A percentile compares a stretch with the other conserved stretches of the same genome.
Evolutionary conservation across 192 early-diverging fungal species (phyloP).

Genomic region (Thoreauomyces humboldtii): DNA sequence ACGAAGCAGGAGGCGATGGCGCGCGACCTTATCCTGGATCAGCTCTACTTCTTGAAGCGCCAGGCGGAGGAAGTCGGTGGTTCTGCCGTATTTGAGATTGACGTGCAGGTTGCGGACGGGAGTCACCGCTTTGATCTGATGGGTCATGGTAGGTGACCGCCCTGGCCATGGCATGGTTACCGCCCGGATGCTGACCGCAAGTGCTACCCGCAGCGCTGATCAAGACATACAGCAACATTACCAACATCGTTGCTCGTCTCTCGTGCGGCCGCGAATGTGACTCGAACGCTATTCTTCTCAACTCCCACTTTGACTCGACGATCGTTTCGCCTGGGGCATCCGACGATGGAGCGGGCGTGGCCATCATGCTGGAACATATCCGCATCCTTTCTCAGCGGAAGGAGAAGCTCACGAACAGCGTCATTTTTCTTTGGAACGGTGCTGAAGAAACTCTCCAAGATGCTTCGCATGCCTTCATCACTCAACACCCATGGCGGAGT

Average conservation of each 20-base stretch:
- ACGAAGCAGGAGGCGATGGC: slow-evolving; percentile 50
- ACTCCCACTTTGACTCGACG: slow-evolving; percentile 70
- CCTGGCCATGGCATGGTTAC: not conserved
- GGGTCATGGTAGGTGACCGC: slow-evolving; percentile 51
- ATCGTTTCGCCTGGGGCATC: slow-evolving; percentile 43
- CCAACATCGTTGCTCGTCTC: slow-evolving; percentile 68
- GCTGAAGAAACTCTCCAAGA: slow-evolving; percentile 77
- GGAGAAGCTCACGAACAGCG: slow-evolving; percentile 30
- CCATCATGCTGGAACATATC: slow-evolving; percentile 66
- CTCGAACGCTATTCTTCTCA: slow-evolving; percentile 64
- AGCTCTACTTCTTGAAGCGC: slow-evolving; percentile 31
- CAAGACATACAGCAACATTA: slow-evolving; percentile 70
- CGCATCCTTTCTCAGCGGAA: slow-evolving; percentile 32
- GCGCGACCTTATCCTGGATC: slow-evolving; percentile 40
- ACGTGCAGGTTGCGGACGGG: slow-evolving; percentile 59
- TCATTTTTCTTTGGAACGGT: slow-evolving; percentile 65
- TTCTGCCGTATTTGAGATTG: slow-evolving; percentile 42
- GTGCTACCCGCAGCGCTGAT: slow-evolving; percentile 26
- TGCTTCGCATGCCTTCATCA: slow-evolving; percentile 73
- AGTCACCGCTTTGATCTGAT: slow-evolving; percentile 72
- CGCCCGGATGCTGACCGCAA: not conserved
- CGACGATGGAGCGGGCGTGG: slow-evolving; percentile 70
- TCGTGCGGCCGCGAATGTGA: slow-evolving; percentile 68
- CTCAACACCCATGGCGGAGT: slow-evolving; percentile 39
- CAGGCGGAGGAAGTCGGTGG: slow-evolving; percentile 6